phyloP scores from a whole-genome alignment of 2,329 filamentous ascomycete genomes.

The Paecilomyces sp. region DNA sequence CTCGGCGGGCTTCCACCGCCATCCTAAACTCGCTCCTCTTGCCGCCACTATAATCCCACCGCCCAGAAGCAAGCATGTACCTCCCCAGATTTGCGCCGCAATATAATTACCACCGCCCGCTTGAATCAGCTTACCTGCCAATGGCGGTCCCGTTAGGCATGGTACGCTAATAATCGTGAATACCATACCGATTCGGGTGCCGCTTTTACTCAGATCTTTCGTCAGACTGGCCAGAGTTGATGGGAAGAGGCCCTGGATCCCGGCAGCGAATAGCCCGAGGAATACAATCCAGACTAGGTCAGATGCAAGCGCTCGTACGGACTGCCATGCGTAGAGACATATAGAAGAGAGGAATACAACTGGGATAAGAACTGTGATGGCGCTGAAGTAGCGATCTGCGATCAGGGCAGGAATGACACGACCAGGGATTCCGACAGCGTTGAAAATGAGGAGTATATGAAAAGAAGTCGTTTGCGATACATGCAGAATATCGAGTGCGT shows the following conservation, averaged over 20 bases:
- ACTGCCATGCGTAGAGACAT: slow-evolving; percentile 51
- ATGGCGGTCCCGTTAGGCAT: slow-evolving; percentile 38
- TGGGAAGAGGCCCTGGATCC: slow-evolving; percentile 40
- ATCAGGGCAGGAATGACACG: slow-evolving; percentile 48
- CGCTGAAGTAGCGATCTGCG: slow-evolving; percentile 47
- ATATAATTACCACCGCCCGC: slow-evolving; percentile 34
- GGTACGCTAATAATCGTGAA: slow-evolving; percentile 40
- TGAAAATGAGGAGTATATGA: slow-evolving; percentile 50
- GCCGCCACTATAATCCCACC: slow-evolving; percentile 1
- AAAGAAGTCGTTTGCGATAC: slow-evolving; percentile 43
- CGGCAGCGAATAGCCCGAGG: slow-evolving; percentile 37
- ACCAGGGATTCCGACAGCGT: slow-evolving; percentile 49
- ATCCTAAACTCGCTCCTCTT: not conserved
- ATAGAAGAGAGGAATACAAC: slow-evolving; percentile 39
- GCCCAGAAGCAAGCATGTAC: slow-evolving; percentile 10
- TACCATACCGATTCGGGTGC: slow-evolving; percentile 43
- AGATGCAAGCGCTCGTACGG: slow-evolving; percentile 31
- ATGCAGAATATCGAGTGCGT: slow-evolving; percentile 33
- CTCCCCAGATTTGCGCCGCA: slow-evolving; percentile 40
- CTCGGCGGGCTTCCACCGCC: not conserved
- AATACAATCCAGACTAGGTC: slow-evolving; percentile 32
- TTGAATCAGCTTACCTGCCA: slow-evolving; percentile 41
- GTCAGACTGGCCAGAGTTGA: slow-evolving; percentile 37
- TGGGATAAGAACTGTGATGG: slow-evolving; percentile 50
- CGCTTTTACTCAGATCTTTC: slow-evolving; percentile 40